A percentile compares a stretch with the other conserved stretches of the same genome.
These are phyloP conservation scores for Nicotiana attenuata DNA, from an alignment of 257 asterid genomes.

Conservation along the genomic window DNA sequence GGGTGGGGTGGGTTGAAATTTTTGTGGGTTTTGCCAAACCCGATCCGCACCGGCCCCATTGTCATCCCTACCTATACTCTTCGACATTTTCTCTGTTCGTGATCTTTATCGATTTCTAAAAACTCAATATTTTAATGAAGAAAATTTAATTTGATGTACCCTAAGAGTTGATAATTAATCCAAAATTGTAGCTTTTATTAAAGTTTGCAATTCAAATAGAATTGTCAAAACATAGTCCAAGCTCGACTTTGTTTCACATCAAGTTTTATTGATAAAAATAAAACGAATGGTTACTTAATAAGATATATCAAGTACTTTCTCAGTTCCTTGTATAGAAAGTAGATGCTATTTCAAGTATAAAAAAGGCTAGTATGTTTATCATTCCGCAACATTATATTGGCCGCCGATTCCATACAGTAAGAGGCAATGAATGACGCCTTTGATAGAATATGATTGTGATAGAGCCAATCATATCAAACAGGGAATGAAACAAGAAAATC, in stretches of 20 bases:
- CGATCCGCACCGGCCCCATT: no score
- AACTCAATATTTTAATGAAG: background rate
- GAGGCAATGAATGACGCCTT: background rate
- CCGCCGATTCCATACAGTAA: background rate
- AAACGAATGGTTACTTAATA: background rate
- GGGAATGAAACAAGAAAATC: background rate
- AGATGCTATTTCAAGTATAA: background rate
- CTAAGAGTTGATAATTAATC: background rate
- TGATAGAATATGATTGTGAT: background rate
- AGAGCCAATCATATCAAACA: background rate
- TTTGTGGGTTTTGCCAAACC: no score
- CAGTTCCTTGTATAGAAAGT: background rate
- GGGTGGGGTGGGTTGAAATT: no score
- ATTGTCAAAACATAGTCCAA: background rate
- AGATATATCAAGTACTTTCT: no score
- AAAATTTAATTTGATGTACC: background rate
- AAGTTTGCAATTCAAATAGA: background rate
- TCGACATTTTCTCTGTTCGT: background rate
- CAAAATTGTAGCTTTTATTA: background rate
- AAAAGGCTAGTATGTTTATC: background rate
- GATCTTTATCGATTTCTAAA: background rate
- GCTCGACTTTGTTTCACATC: background rate
- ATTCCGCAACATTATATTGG: background rate
- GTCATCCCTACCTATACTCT: no score
- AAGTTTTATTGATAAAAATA: background rate